Percentiles rank a stretch among this genome's conserved stretches.
Conservation (phyloP, 2,329 filamentous ascomycete species). For the Exophiala dermatitidis region DNA sequence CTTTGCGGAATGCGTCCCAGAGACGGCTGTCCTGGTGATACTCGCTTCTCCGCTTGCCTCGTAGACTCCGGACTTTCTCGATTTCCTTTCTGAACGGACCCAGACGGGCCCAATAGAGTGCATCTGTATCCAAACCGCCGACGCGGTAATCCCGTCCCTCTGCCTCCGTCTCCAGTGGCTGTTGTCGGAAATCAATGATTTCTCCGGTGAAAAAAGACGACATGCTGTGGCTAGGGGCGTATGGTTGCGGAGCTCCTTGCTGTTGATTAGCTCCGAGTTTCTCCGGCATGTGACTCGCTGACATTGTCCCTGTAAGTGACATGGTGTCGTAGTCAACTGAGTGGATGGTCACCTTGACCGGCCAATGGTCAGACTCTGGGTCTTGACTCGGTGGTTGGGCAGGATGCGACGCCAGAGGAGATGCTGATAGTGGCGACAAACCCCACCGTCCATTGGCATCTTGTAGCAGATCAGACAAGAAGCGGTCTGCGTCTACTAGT, state of each 20-base stretch:
- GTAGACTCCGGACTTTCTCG: conserved; percentile 30
- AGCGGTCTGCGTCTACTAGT: conserved; percentile 11
- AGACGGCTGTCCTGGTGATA: conserved; percentile 18
- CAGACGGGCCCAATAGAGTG: conserved; percentile 44
- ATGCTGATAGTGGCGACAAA: conserved; percentile 17
- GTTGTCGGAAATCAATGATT: conserved; percentile 56
- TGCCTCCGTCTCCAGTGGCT: conserved; percentile 43
- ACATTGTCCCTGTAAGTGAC: conserved; percentile 61
- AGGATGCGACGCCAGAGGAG: conserved; percentile 17
- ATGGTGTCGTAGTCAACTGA: conserved; percentile 53
- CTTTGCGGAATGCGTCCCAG: conserved; percentile 20
- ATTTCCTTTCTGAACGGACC: conserved; percentile 42
- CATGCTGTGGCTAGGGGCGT: conserved; percentile 42
- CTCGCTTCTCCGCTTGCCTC: conserved; percentile 14
- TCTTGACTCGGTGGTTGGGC: conserved; percentile 27
- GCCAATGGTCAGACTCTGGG: conserved; percentile 51
- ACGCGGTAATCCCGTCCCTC: conserved; percentile 32
- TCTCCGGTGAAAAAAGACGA: conserved; percentile 62
- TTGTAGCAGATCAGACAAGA: conserved; percentile 15
- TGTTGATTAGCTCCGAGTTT: conserved; percentile 10
- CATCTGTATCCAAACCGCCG: conserved; percentile 41
- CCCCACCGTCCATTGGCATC: conserved; percentile 29
- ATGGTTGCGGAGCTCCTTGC: conserved; percentile 10
- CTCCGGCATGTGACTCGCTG: conserved; percentile 59
- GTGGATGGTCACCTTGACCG: conserved; percentile 60